Base-by-base conservation (phyloP, 2,329 filamentous ascomycete species). In the Scopulariopsis brevicaulis region DNA sequence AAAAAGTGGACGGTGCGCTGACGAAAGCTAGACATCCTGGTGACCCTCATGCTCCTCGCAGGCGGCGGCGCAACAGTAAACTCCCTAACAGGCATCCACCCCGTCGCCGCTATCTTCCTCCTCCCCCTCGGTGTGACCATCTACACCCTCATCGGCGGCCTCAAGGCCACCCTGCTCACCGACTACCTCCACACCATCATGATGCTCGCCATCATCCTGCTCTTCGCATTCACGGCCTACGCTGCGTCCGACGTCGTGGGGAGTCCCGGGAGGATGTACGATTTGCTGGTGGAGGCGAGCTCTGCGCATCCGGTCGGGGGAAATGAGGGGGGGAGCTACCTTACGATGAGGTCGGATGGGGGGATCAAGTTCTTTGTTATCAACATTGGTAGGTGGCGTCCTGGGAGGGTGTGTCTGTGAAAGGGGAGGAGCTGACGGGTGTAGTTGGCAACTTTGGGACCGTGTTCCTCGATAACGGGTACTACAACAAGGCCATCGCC, bases 401-500 rank as follows among this genome's bases (percentile, higher is more conserved):
- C 37, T 54, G n/a, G 25, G 24, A 43, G 37, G n/a, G 20, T 54
- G 32, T 37, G 20, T 37, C 5, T 43, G 18, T 24, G 11, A 20
- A 20, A 52, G 32, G 8, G 7, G 25, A 32, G 18, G 35, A 8
- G 7, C 50, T 22, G 24, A 6, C 18, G 34, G 2, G 2, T 5
- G 12, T n/a, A 59, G 86, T 92, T 40, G 89, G 89, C 48, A 92
- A 92, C 71, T 94, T 93, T 60, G 86, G 80, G 59, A 91, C 88
- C 1, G 89, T 95, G 4, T 95, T 95, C 74, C 78, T 90, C 52
- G 90, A 95, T 67, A 92, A 92, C 63, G 86, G 87, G 18, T 96
- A 95, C 74, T 96, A 91, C 73, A 94, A 96, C 78, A 96, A 96
- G 71, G 91, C 90, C 18, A 96, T 96, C 65, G 90, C 92, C 7